A percentile compares a stretch with the other conserved stretches of the same genome.
Evolutionary conservation across 116 monocot genomes (phyloP).

Genomic region (Papilionanthe hybrid): DNA sequence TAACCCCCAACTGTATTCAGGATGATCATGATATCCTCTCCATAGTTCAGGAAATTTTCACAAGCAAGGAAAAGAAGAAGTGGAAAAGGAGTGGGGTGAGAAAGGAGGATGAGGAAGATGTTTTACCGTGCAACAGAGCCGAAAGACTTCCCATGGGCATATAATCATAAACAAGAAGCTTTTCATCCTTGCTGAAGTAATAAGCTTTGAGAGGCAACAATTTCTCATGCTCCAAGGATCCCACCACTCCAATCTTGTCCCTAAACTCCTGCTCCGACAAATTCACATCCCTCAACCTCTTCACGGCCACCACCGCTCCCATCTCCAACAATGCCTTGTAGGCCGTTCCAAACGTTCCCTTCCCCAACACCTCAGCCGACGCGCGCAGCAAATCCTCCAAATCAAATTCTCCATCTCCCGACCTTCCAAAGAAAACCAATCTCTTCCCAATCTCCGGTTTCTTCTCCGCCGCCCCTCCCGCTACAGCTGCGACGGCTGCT

Average conservation of each 20-base stretch:
- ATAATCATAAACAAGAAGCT: conserved; percentile 13
- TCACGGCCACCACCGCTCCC: conserved; percentile 10
- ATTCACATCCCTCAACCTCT: conserved; percentile 20
- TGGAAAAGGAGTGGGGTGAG: not conserved
- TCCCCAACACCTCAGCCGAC: conserved; percentile 21
- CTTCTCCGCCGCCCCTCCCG: not conserved
- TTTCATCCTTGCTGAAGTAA: conserved; percentile 16
- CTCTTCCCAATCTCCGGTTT: conserved; percentile 9
- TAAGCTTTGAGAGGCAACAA: conserved; percentile 16
- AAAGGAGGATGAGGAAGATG: not conserved
- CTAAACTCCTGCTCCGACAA: conserved; percentile 11
- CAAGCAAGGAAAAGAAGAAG: not conserved
- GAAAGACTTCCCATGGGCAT: conserved; percentile 10
- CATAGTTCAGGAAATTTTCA: not conserved
- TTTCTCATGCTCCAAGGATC: conserved; percentile 6
- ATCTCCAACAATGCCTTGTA: conserved; percentile 19
- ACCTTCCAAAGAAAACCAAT: conserved; percentile 9
- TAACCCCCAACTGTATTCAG: not conserved
- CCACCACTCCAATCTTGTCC: not conserved
- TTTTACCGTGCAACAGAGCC: conserved; percentile 2
- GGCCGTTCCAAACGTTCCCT: conserved; percentile 12
- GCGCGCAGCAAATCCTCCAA: conserved; percentile 16
- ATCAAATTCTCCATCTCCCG: conserved; percentile 9
- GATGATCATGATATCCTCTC: too few relatives aligned
- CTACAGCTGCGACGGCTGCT: not conserved